Conservation (phyloP, 352 stramenopile species). For the Globisporangium iwayamae region DNA sequence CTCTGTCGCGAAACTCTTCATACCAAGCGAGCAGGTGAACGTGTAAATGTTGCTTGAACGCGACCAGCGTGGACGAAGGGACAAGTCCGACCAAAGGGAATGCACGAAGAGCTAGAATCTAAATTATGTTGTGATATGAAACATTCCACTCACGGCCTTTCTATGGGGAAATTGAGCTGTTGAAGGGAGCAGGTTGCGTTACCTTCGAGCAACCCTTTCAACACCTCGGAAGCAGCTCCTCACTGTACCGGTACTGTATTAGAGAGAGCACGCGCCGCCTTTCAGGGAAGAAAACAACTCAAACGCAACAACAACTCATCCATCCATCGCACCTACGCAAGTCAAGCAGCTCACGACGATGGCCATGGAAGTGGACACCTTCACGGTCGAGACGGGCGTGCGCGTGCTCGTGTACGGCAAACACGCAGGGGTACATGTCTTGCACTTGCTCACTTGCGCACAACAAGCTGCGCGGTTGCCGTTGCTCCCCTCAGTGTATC, state of each 20-base stretch:
- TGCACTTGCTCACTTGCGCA: background rate
- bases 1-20: conserved; percentile 8
- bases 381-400: conserved; percentile 30
- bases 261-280: background rate
- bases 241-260: no score
- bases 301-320: background rate
- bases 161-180: background rate
- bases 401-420: conserved; percentile 80
- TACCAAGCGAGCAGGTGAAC: background rate
- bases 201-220: conserved; percentile 2
- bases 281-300: background rate
- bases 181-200: background rate
- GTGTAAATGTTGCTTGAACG: background rate
- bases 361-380: conserved; percentile 28
- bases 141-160: background rate
- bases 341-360: conserved; percentile 11
- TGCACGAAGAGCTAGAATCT: background rate
- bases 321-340: conserved; percentile 4
- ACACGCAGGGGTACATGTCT: conserved; percentile 59
- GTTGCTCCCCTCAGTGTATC: background rate
- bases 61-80: background rate
- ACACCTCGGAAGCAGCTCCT: background rate
- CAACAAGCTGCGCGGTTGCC: background rate
- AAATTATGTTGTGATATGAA: rapidly evolving
- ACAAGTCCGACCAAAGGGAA: background rate